Conservation (phyloP, 164 flowering plant species). For the Stephania cephalantha region DNA sequence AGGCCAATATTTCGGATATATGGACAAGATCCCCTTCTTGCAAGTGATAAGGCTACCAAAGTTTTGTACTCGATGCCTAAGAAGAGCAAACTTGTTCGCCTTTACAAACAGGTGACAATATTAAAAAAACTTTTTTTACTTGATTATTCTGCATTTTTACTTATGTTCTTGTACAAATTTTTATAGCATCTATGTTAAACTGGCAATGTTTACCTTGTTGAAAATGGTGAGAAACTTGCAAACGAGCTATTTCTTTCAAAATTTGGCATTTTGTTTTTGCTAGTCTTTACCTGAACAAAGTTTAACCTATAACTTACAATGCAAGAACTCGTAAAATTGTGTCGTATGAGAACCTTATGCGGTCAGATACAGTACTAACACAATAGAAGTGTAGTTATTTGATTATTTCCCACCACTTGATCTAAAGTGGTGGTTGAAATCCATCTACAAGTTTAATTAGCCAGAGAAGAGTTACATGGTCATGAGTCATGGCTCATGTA, state of each 20-base stretch:
- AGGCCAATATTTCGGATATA: constrained; percentile 77
- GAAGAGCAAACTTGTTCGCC: constrained; percentile 51
- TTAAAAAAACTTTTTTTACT: not conserved
- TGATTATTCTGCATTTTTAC: not conserved
- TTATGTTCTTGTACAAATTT: not conserved
- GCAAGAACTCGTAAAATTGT: too few relatives aligned
- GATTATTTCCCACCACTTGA: too few relatives aligned
- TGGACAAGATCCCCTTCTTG: constrained; percentile 75
- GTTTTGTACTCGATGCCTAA: constrained; percentile 59
- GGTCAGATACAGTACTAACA: too few relatives aligned
- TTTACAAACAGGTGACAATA: constrained; percentile 62
- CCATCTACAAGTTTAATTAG: too few relatives aligned
- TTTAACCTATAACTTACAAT: not conserved
- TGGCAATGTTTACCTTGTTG: not conserved
- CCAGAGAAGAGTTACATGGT: too few relatives aligned
- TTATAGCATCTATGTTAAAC: not conserved
- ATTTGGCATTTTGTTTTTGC: not conserved
- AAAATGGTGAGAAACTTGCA: too few relatives aligned
- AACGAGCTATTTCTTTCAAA: not conserved
- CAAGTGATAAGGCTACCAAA: constrained; percentile 50
- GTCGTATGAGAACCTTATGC: too few relatives aligned
- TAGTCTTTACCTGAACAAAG: not conserved
- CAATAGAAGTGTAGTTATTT: too few relatives aligned
- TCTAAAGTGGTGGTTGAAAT: too few relatives aligned
- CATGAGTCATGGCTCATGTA: too few relatives aligned